phyloP scores from a whole-genome alignment of 192 early-diverging fungal genomes.

The Hyaloraphidium curvatum region DNA sequence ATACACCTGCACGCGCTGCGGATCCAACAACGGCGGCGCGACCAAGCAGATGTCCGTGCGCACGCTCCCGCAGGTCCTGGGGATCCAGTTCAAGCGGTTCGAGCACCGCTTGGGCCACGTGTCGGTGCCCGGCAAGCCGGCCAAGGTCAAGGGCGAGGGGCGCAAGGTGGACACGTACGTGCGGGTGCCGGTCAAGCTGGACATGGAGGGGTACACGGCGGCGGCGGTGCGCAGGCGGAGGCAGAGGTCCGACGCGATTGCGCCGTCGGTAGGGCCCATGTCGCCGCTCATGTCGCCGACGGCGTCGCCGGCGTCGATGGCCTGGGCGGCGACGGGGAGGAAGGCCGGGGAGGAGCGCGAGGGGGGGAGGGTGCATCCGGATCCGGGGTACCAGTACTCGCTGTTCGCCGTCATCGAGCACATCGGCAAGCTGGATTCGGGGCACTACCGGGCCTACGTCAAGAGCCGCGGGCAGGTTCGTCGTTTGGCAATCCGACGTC shows the following conservation, averaged over 20 bases:
- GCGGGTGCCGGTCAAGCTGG: constrained; percentile 58
- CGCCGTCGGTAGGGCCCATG: no score
- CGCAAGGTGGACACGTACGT: constrained; percentile 87
- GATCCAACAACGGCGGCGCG: constrained; percentile 38
- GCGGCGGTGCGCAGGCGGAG: no score
- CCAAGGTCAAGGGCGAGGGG: no score
- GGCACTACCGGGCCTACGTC: constrained; percentile 82
- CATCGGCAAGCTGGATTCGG: constrained; percentile 75
- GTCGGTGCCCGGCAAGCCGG: no score
- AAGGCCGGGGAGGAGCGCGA: constrained; percentile 12
- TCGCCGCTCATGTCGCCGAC: no score
- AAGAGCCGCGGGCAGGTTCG: constrained; percentile 48
- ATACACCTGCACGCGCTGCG: constrained; percentile 53
- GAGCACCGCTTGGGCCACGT: constrained; percentile 78
- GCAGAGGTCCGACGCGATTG: no score
- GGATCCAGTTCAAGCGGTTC: constrained; percentile 87
- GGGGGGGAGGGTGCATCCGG: constrained; percentile 16
- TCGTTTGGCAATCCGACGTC: not conserved
- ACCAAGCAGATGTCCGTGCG: constrained; percentile 80
- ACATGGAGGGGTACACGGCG: constrained; percentile 83
- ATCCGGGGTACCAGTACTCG: constrained; percentile 55
- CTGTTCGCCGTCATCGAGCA: constrained; percentile 89
- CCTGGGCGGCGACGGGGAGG: no score
- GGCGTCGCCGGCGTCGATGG: no score
- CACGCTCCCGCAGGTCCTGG: constrained; percentile 64